Evolutionary conservation across 225 moss, liverwort and hornwort genomes (phyloP).

Genomic region (Polytrichum formosum): DNA sequence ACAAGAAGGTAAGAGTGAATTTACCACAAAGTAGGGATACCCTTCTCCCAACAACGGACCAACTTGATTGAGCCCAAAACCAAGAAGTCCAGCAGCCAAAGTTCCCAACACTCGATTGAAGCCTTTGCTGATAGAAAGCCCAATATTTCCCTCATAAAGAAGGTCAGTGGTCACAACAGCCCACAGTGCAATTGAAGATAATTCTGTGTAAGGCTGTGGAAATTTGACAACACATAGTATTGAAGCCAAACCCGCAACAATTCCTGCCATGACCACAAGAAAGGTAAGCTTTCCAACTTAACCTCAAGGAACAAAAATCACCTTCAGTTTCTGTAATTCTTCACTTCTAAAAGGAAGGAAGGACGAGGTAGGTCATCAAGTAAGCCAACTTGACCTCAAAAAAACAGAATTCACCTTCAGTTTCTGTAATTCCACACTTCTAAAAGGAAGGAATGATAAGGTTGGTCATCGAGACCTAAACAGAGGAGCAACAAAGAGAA

Average conservation of each 20-base stretch:
- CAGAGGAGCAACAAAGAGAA: too few species aligned
- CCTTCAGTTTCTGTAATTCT: too few species aligned
- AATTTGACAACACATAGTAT: constrained; percentile 60
- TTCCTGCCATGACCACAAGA: constrained; percentile 32
- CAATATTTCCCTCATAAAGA: constrained; percentile 82
- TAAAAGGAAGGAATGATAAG: too few species aligned
- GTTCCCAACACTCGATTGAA: constrained; percentile 93
- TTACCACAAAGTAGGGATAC: constrained; percentile 85
- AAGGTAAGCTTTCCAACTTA: too few species aligned
- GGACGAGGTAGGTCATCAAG: too few species aligned
- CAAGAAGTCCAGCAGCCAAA: constrained; percentile 76
- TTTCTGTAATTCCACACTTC: too few species aligned
- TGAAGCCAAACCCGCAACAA: constrained; percentile 75
- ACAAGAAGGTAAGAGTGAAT: background rate
- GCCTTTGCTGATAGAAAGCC: constrained; percentile 87
- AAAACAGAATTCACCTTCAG: too few species aligned
- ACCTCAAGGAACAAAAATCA: too few species aligned
- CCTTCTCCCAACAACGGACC: constrained; percentile 58
- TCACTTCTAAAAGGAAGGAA: too few species aligned
- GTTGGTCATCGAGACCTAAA: too few species aligned
- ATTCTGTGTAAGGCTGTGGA: constrained; percentile 43
- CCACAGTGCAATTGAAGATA: constrained; percentile 72
- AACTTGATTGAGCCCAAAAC: constrained; percentile 67
- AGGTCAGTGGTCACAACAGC: constrained; percentile 85
- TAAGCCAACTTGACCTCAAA: too few species aligned